A percentile compares a stretch with the other conserved stretches of the same genome.
These are phyloP conservation scores for Melianthus villosus DNA, from an alignment of 441 rosid species.

Conservation along the genomic window DNA sequence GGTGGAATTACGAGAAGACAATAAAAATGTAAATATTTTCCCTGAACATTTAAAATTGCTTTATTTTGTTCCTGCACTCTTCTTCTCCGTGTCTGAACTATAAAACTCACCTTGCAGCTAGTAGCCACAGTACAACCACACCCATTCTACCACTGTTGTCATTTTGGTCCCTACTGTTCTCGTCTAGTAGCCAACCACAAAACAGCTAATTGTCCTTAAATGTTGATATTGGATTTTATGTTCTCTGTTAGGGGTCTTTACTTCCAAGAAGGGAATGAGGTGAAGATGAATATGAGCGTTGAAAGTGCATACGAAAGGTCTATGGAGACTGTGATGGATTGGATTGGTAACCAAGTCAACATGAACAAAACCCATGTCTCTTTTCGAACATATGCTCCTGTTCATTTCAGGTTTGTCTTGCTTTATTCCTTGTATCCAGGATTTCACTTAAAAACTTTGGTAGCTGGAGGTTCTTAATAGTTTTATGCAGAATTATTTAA, in stretches of 20 bases:
- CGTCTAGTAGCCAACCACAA: too few species aligned
- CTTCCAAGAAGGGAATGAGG: constrained; percentile 51
- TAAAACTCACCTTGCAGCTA: too few species aligned
- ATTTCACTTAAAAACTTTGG: too few species aligned
- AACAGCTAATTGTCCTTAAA: not conserved
- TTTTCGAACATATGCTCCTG: constrained; percentile 44
- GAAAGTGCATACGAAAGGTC: constrained; percentile 54
- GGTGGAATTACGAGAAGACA: constrained; percentile 82
- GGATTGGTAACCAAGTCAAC: constrained; percentile 40
- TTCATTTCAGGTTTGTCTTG: constrained; percentile 55
- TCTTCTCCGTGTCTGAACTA: too few species aligned
- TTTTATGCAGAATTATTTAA: too few species aligned
- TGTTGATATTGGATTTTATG: not conserved
- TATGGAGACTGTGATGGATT: constrained; percentile 45
- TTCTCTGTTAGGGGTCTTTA: constrained; percentile 33
- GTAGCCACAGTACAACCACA: too few species aligned
- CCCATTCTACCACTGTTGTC: too few species aligned
- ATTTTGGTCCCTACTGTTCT: too few species aligned
- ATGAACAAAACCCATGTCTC: constrained; percentile 23
- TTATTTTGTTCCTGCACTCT: too few species aligned
- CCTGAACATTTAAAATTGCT: too few species aligned
- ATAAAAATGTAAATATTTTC: constrained; percentile 55
- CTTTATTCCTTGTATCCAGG: too few species aligned
- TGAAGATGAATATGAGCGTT: constrained; percentile 39
- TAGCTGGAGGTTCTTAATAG: too few species aligned